Evolutionary conservation across 768 basidiomycete genomes (phyloP), one percentile per base, ranked within the genome.

Genomic region (Hypholoma sublateritium): DNA sequence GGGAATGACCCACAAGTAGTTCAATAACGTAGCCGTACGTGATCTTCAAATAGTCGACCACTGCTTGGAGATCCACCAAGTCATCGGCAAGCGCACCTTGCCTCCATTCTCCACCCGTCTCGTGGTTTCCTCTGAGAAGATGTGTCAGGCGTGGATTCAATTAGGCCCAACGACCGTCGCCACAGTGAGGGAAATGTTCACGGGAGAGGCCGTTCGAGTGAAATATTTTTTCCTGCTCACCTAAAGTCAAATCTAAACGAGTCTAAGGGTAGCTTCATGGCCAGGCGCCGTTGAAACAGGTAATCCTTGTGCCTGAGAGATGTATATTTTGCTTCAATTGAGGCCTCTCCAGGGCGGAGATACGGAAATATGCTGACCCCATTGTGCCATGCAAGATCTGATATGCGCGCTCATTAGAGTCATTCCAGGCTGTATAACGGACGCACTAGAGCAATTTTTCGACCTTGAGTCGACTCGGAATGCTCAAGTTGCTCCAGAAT

Each of bases 171-270:
- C n/a, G 17, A 39, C 41, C 39, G 41, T 41, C 45, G 50, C 50
- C 35, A 24, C 22, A 19, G 11, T 6, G 32, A 55, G 28, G 46
- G 22, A 48, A 41, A 41, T 41, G 16, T 14, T 5, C 50, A 19
- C 42, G n/a, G 16, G 21, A 12, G 12, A 47, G 50, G 50, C 49
- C 34, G 49, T 37, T 32, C 37, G n/a, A 45, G 39, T 13, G 39
- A 39, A 50, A 53, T 53, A 34, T 34, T 53, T 53, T 53, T 53
- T 53, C n/a, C 50, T 44, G 7, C 82, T 55, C 65, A 91, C 89
- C 90, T 83, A 72, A 94, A 94, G 69, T 94, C 91, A 65, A 94
- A 92, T 32, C 91, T 81, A 68, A 93, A 92, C 2, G 90, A 92
- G 69, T 94, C 91, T 21, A 89, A 65, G 0, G 89, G 87, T 13